Conservation (phyloP, 305 asterid species). For the Fraxinus nigra region DNA sequence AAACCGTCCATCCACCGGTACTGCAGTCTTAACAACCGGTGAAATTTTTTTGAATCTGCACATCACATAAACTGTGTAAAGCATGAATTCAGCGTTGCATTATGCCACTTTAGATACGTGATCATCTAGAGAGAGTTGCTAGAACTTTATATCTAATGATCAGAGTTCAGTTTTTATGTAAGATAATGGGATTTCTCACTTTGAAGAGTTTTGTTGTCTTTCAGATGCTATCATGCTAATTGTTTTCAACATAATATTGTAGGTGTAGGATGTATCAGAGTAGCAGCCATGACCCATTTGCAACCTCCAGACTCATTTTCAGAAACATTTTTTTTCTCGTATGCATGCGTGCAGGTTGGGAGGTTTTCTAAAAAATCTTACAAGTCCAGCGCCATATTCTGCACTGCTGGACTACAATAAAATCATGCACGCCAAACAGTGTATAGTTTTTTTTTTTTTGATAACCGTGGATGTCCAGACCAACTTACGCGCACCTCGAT, state of each 20-base stretch:
- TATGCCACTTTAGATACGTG: neutral
- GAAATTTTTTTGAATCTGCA: conserved; percentile 68
- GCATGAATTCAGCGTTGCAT: neutral
- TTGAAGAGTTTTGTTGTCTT: neutral
- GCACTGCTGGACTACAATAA: neutral
- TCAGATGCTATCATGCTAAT: neutral
- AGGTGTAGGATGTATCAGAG: neutral
- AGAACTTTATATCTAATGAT: neutral
- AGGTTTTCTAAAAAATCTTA: neutral
- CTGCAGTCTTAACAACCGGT: conserved; percentile 85
- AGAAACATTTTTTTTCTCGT: neutral
- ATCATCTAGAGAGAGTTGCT: neutral
- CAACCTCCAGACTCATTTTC: neutral
- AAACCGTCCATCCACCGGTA: conserved; percentile 97
- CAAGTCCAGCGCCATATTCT: neutral
- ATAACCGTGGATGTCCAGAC: no score
- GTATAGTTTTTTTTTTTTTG: neutral
- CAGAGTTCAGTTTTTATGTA: neutral
- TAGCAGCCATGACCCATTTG: neutral
- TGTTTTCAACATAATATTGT: neutral
- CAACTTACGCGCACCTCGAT: no score
- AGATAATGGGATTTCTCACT: neutral
- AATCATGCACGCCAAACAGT: neutral
- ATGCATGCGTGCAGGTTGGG: neutral
- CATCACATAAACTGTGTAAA: conserved; percentile 15